Evolutionary conservation across 139 green algal genomes (phyloP), one percentile per base, ranked within the genome.

Genomic region (Desmodesmus armatus): DNA sequence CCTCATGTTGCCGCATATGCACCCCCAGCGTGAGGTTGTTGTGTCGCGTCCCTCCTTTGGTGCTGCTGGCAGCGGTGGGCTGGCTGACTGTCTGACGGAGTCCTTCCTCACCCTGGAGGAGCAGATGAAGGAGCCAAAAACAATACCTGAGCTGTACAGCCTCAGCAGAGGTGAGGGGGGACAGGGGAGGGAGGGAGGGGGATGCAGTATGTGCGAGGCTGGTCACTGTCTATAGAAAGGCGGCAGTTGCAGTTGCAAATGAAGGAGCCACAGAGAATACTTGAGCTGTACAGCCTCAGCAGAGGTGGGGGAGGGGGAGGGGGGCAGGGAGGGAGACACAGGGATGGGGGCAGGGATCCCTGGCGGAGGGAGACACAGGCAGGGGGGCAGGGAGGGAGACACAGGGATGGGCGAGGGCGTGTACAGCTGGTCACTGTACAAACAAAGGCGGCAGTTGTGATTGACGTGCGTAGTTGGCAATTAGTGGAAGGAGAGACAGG

Each of bases 271-370:
- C 27, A 6, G 4, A 27, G n/a, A 31, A 60, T 33, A 5, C 58
- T 62, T 7, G 80, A 86, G 70, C 80, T 86, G 25, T 78, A 70
- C 49, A 63, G 51, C 49, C 80, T 86, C 0, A 80, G 69, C 23
- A 35, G 70, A 33, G 80, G 80, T 86, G 27, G 2, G 67, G 5
- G 43, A 5, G 31, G 6, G n/a, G n/a, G n/a, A n/a, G n/a, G n/a
- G n/a, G n/a, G n/a, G n/a, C n/a, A n/a, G n/a, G n/a, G n/a, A n/a
- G n/a, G n/a, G n/a, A n/a, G n/a, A n/a, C n/a, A n/a, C n/a, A n/a
- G n/a, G n/a, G n/a, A n/a, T n/a, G n/a, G n/a, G n/a, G n/a, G n/a
- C n/a, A n/a, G n/a, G n/a, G n/a, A n/a, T n/a, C n/a, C n/a, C n/a
- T n/a, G n/a, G n/a, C n/a, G n/a, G n/a, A n/a, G n/a, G n/a, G n/a